A percentile compares a stretch with the other conserved stretches of the same genome.
Conservation (phyloP, 192 early-diverging fungal genomes). For the Rhizophagus sp. region DNA sequence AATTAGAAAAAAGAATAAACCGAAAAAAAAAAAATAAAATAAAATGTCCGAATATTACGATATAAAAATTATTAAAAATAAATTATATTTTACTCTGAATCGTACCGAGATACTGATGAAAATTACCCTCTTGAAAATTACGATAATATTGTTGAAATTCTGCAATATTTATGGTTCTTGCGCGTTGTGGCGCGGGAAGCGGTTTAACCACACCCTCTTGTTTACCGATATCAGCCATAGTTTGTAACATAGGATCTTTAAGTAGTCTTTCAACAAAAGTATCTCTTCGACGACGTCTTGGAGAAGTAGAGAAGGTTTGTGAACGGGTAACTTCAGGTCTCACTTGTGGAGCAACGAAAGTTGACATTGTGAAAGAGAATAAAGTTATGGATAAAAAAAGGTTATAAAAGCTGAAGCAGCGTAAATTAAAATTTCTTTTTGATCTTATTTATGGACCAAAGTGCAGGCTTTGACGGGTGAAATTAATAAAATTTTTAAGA, state of each 20-base stretch:
- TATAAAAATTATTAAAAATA: neutral
- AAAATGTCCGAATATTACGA: neutral
- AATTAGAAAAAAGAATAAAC: too few relatives aligned
- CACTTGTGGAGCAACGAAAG: neutral
- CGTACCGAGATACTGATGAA: neutral
- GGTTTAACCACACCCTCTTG: constrained; percentile 17
- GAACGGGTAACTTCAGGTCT: neutral
- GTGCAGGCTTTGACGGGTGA: neutral
- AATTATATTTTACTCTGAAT: constrained; percentile 23
- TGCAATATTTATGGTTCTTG: neutral
- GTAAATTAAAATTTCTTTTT: neutral
- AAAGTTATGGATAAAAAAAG: neutral
- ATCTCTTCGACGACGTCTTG: constrained; percentile 2
- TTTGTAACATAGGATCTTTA: constrained; percentile 28
- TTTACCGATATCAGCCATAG: constrained; percentile 30
- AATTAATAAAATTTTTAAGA: neutral
- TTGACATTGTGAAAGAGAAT: neutral
- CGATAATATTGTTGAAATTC: constrained; percentile 17
- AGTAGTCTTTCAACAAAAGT: constrained; percentile 23
- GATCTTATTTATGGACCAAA: neutral
- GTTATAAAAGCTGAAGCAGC: too few relatives aligned
- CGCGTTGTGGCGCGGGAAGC: constrained; percentile 14
- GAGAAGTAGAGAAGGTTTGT: neutral
- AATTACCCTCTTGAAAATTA: neutral
- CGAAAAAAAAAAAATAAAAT: too few relatives aligned